Percentiles rank a stretch among this genome's conserved stretches.
These are phyloP conservation scores for Pseudogymnoascus sp. DNA, from an alignment of 2,329 filamentous ascomycete genomes.

Conservation along the genomic window DNA sequence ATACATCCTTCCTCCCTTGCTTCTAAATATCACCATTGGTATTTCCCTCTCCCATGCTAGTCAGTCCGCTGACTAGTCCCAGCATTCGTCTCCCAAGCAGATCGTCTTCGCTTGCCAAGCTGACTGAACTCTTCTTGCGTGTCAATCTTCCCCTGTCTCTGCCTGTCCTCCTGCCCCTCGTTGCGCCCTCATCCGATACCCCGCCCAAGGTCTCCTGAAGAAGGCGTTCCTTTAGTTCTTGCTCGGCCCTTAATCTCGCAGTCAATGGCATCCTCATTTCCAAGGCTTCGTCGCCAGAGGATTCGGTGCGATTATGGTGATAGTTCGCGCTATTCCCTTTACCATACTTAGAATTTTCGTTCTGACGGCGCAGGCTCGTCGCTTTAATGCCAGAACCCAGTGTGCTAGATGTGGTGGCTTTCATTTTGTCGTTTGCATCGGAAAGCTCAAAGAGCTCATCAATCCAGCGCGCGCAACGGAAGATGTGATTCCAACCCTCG, in stretches of 20 bases:
- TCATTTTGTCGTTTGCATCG: constrained; percentile 36
- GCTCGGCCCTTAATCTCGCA: constrained; percentile 31
- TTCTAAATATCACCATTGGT: neutral
- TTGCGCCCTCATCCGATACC: constrained; percentile 20
- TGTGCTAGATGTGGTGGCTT: constrained; percentile 21
- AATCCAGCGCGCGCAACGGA: constrained; percentile 75
- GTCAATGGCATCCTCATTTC: constrained; percentile 66
- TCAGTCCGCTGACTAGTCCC: constrained; percentile 46
- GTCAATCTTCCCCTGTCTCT: constrained; percentile 19
- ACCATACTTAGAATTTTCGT: constrained; percentile 16
- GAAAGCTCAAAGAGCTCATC: constrained; percentile 62
- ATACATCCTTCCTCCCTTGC: neutral
- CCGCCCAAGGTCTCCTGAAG: constrained; percentile 22
- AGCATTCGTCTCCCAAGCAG: constrained; percentile 50
- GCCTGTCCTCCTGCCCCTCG: constrained; percentile 24
- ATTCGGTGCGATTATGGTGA: constrained; percentile 25
- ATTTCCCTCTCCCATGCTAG: constrained; percentile 32
- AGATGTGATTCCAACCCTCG: constrained; percentile 82
- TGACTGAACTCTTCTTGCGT: constrained; percentile 43
- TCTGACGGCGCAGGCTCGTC: neutral
- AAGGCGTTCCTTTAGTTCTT: constrained; percentile 37
- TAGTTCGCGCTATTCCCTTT: neutral
- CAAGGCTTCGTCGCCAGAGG: constrained; percentile 68
- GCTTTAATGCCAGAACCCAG: constrained; percentile 18
- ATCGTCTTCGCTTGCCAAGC: constrained; percentile 51